Conservation (phyloP, 768 basidiomycete species). For the Boletus rubroflammeus region DNA sequence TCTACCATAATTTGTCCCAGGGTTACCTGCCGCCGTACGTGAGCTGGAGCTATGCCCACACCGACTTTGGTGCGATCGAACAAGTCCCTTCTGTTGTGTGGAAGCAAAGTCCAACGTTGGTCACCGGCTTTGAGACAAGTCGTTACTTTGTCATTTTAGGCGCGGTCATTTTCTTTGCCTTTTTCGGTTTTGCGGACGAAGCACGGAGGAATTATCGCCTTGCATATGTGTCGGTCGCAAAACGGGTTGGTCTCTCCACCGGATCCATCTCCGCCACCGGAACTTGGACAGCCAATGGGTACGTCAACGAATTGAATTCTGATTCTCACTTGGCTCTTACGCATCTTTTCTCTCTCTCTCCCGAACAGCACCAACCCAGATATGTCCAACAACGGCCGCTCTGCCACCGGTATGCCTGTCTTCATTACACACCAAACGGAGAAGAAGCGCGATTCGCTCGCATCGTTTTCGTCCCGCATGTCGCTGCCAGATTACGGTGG, state of each 20-base stretch:
- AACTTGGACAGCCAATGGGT: slow-evolving; percentile 26
- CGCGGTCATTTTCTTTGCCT: slow-evolving; percentile 59
- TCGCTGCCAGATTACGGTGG: slow-evolving; percentile 42
- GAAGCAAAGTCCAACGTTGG: slow-evolving; percentile 26
- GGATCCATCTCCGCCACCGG: slow-evolving; percentile 22
- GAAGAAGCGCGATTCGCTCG: slow-evolving; percentile 46
- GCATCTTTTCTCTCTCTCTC: not conserved
- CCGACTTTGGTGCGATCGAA: slow-evolving; percentile 35
- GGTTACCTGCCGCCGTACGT: slow-evolving; percentile 34
- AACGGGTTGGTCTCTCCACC: slow-evolving; percentile 32
- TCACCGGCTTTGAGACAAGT: slow-evolving; percentile 35
- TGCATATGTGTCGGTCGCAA: slow-evolving; percentile 37
- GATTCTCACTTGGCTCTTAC: not conserved
- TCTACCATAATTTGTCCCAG: slow-evolving; percentile 32
- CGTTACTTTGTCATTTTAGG: slow-evolving; percentile 50
- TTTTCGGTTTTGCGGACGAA: slow-evolving; percentile 71
- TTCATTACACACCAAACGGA: slow-evolving; percentile 43
- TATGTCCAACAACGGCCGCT: slow-evolving; percentile 18
- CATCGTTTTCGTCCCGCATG: slow-evolving; percentile 44
- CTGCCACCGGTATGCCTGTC: slow-evolving; percentile 39
- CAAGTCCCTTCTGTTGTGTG: slow-evolving; percentile 42
- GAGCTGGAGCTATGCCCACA: slow-evolving; percentile 48
- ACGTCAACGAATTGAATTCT: slow-evolving; percentile 11
- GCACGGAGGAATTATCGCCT: slow-evolving; percentile 54
- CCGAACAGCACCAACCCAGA: slow-evolving; percentile 21